Conservation (phyloP, 768 basidiomycete species). For the Kwoniella botswanensis region DNA sequence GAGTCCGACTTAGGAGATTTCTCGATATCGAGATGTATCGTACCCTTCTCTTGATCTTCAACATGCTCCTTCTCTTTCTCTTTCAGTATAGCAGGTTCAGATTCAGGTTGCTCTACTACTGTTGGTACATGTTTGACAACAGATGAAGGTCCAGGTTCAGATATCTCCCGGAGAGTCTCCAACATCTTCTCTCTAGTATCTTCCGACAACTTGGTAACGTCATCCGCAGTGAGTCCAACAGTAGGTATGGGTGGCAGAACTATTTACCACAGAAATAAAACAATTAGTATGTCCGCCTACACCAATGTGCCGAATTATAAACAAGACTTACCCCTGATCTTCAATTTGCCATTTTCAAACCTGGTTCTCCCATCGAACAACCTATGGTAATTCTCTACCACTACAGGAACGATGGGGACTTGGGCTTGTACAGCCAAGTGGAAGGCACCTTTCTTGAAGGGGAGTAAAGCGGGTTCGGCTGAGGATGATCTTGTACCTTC, state of each 20-base stretch:
- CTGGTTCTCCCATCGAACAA: slow-evolving; percentile 70
- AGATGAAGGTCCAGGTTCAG: slow-evolving; percentile 55
- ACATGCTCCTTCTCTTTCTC: neutral
- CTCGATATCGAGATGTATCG: slow-evolving; percentile 10
- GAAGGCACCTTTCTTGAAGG: slow-evolving; percentile 98
- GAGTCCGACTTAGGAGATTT: neutral
- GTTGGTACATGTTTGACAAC: neutral
- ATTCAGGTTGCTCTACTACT: neutral
- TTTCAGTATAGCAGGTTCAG: neutral
- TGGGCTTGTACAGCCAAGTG: slow-evolving; percentile 87
- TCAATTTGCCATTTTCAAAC: slow-evolving; percentile 76
- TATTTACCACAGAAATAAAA: slow-evolving; percentile 52
- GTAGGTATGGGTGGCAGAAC: slow-evolving; percentile 92
- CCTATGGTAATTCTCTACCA: slow-evolving; percentile 91
- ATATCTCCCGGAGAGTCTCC: slow-evolving; percentile 75
- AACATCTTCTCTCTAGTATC: slow-evolving; percentile 82
- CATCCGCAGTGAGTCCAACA: slow-evolving; percentile 69
- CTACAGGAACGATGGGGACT: slow-evolving; percentile 87
- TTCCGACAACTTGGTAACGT: slow-evolving; percentile 70
- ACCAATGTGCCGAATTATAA: neutral
- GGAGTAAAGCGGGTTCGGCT: slow-evolving; percentile 70
- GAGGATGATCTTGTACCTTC: slow-evolving; percentile 88
- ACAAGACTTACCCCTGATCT: slow-evolving; percentile 72
- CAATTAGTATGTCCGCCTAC: neutral
- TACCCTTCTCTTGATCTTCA: neutral